Percentiles rank a stretch among this genome's conserved stretches.
Conservation (phyloP, 352 stramenopile species). For the Pythium phragmiticola region DNA sequence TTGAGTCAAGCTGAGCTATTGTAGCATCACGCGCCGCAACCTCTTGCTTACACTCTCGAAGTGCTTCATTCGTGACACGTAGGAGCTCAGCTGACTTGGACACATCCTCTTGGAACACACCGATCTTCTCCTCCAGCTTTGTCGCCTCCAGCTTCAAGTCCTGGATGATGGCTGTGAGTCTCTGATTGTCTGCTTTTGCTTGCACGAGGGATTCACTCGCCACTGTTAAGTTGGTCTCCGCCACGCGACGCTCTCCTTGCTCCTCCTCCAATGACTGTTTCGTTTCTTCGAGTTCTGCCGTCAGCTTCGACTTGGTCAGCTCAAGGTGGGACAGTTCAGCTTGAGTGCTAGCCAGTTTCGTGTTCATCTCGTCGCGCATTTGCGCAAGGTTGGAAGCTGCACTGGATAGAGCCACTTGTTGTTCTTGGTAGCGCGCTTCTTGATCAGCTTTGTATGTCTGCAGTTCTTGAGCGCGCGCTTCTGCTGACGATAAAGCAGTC, state of each 20-base stretch:
- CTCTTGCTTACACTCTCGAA: slow-evolving; percentile 19
- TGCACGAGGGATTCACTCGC: neutral
- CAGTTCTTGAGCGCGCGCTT: neutral
- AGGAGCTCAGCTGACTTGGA: slow-evolving; percentile 8
- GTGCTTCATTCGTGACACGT: slow-evolving; percentile 17
- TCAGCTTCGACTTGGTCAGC: neutral
- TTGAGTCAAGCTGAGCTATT: slow-evolving; percentile 10
- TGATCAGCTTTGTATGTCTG: neutral
- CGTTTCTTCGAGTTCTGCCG: neutral
- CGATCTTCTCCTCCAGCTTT: slow-evolving; percentile 1
- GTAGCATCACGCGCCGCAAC: slow-evolving; percentile 6
- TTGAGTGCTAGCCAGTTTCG: neutral
- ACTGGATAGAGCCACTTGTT: neutral
- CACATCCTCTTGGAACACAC: neutral
- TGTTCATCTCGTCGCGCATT: neutral
- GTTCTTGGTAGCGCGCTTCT: neutral
- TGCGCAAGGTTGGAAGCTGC: neutral
- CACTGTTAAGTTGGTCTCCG: neutral
- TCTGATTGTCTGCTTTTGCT: neutral
- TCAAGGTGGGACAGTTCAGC: neutral
- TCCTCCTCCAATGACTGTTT: neutral
- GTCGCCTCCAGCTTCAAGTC: neutral
- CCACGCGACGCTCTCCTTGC: neutral
- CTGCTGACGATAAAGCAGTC: neutral
- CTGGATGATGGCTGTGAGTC: neutral